Evolutionary conservation across 768 basidiomycete species (phyloP).

Genomic region (Obba rivulosa): DNA sequence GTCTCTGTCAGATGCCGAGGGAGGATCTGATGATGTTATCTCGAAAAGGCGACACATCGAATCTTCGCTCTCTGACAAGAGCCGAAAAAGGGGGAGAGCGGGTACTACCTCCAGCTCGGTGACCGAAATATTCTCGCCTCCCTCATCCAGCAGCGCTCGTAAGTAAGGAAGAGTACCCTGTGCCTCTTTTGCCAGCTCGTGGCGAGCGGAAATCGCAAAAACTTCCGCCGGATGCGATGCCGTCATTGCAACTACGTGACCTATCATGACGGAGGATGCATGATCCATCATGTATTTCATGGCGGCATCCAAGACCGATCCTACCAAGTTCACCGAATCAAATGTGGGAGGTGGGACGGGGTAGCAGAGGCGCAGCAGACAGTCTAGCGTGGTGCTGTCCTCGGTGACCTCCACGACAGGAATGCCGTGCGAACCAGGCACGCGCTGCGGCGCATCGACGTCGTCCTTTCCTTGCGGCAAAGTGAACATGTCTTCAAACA

Average conservation of each 20-base stretch:
- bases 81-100: too few species aligned
- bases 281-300: not conserved
- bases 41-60: too few species aligned
- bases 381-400: conserved; percentile 5
- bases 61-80: too few species aligned
- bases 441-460: not conserved
- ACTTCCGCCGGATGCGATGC: too few species aligned
- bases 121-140: too few species aligned
- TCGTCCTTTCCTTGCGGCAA: not conserved
- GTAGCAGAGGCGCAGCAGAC: conserved; percentile 7
- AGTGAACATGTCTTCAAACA: conserved; percentile 14
- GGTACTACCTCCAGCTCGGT: too few species aligned
- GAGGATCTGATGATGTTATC: too few species aligned
- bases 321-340: not conserved
- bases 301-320: not conserved
- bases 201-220: too few species aligned
- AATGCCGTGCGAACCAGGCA: not conserved
- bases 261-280: not conserved
- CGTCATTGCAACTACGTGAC: not conserved
- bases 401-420: conserved; percentile 1
- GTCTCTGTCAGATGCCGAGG: too few species aligned
- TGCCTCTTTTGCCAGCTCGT: too few species aligned
- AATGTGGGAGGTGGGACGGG: conserved; percentile 5
- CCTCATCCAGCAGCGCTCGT: too few species aligned
- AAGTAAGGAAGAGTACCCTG: too few species aligned